Base-by-base conservation (phyloP, 306 rosid species). In the Acacia confusa region DNA sequence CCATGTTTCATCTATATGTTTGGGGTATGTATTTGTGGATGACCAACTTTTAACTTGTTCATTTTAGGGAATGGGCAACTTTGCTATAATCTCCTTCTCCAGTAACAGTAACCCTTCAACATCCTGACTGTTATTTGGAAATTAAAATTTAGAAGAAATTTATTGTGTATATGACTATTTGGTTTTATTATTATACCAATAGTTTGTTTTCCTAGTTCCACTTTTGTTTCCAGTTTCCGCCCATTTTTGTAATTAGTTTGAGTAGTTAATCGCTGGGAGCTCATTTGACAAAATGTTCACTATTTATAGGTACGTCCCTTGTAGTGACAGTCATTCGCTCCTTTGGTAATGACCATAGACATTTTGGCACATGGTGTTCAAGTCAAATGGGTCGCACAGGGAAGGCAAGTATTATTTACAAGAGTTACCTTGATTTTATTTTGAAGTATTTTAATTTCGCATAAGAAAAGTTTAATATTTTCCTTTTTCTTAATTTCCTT, bases 1-100 rank as follows among this genome's bases (percentile, higher is more conserved):
- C 88, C 53, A 86, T 96, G 91, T 96, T 89, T 88, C 99, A 96
- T 87, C 91, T 96, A 92, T 96, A 92, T 79, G 98, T 96, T 66
- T 96, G 99, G 98, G 99, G 99, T 96, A 93, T 76, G 97, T 38
- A 47, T 71, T 78, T 79, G 70, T 70, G 10, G 30, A 79, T 75
- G 82, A 28, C 70, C 44, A 63, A 74, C 65, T 80, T 72, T 66
- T 74, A 52, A 52, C 68, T 57, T 52, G 69, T 52, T 36, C 34
- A 28, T 52, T 80, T 50, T 72, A 44, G 41, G 70, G 82, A 78
- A 64, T 71, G 19, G 41, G 41, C 52, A 75, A 58, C 60, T 77
- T 71, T 83, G 69, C 78, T 44, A 45, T 55, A 55, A 47, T 84
- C 79, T 78, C 66, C 65, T 45, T 41, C 72, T 52, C 70, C 52